Evolutionary conservation across 2,329 filamentous ascomycete species (phyloP), one percentile per base, ranked within the genome.

Genomic region (Colletotrichum chrysophilum): DNA sequence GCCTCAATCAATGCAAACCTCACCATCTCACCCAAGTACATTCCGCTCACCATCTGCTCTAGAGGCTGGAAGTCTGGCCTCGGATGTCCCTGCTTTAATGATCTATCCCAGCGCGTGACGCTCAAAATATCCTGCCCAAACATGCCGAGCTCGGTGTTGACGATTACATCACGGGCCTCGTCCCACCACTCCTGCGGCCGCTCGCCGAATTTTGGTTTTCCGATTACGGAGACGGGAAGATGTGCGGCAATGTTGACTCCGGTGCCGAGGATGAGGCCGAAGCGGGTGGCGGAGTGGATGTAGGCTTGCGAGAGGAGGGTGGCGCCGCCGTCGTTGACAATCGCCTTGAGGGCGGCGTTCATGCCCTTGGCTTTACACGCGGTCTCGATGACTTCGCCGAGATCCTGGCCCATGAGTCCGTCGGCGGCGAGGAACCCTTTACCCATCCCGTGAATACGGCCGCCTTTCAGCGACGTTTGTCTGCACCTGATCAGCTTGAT

Each of bases 121-220:
- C 92, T 91, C 30, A 93, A 83, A 65, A 92, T 87, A 72, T 85
- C 88, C 66, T 87, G 84, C 16, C 92, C 92, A 80, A 93, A 93
- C 91, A 94, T 93, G 78, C 91, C 89, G 38, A 93, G 82, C 81
- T 94, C 92, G 1, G 91, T 93, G 81, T 94, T 94, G 78, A 94
- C 88, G 75, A 94, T 90, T 72, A 93, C 91, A 78, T 93, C 90
- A 72, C 87, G 89, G 6, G 91, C 91, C 24, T 86, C 85, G 26
- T 89, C 86, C 79, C 91, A 90, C 91, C 92, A 93, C 36, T 82
- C 83, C 7, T 84, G 80, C 1, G 91, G 90, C 10, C 91, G 88
- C 30, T 83, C 80, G 56, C 91, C 91, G 75, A 91, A 93, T 80
- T 93, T 93, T 62, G 83, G 74, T 58, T 84, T 85, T 32, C 88